Percentiles rank a stretch among this genome's conserved stretches.
These are phyloP conservation scores for Penicillium sp. DNA, from an alignment of 2,329 filamentous ascomycete species.

Conservation along the genomic window DNA sequence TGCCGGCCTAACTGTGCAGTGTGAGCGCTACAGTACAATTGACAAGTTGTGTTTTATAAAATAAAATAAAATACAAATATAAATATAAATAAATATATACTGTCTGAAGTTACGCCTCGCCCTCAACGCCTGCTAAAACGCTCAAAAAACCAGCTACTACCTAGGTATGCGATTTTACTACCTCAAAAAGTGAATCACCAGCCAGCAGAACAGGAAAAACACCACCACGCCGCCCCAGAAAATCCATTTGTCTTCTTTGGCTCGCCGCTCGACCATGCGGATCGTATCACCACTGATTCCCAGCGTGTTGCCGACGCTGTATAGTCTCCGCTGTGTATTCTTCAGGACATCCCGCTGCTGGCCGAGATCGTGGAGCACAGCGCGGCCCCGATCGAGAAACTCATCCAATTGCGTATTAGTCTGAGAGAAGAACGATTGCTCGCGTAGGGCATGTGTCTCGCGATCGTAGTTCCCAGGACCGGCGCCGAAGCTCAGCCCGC, in stretches of 20 bases:
- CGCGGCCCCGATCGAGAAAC: conserved; percentile 85
- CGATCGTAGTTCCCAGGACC: conserved; percentile 57
- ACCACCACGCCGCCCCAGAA: conserved; percentile 82
- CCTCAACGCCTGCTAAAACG: conserved; percentile 9
- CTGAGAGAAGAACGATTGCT: conserved; percentile 79
- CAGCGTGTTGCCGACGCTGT: conserved; percentile 88
- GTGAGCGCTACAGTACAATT: too few relatives aligned
- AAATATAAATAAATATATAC: too few relatives aligned
- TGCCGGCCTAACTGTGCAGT: too few relatives aligned
- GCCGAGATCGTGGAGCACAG: conserved; percentile 81
- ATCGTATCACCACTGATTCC: conserved; percentile 95
- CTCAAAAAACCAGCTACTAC: neutral
- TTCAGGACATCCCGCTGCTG: conserved; percentile 93
- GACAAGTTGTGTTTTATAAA: too few relatives aligned
- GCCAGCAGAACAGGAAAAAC: conserved; percentile 89
- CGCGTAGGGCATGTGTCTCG: conserved; percentile 78
- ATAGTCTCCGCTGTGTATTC: conserved; percentile 83
- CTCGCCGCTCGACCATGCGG: conserved; percentile 87
- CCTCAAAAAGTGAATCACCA: conserved; percentile 79
- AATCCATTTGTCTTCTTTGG: conserved; percentile 96
- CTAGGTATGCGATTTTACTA: conserved; percentile 28
- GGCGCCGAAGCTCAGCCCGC: conserved; percentile 44
- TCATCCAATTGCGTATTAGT: conserved; percentile 87
- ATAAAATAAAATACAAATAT: neutral
- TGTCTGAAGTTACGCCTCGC: neutral